A percentile compares a stretch with the other conserved stretches of the same genome.
Evolutionary conservation across 2,329 filamentous ascomycete genomes (phyloP).

Genomic region (Calonectria henricotiae): DNA sequence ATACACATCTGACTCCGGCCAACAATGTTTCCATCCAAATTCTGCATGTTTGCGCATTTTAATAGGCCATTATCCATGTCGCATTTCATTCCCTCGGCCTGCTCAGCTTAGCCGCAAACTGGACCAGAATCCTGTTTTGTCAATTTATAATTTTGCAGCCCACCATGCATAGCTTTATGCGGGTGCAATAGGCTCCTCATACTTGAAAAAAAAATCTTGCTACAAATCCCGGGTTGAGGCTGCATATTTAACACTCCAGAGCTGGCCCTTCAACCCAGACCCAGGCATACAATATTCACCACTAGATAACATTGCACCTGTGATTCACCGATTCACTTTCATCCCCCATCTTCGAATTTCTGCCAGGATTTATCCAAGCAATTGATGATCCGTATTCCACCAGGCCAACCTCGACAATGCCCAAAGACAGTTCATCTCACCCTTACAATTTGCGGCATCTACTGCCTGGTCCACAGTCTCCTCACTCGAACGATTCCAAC

Average conservation of each 20-base stretch:
- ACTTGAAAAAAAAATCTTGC: background rate
- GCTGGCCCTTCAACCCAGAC: background rate
- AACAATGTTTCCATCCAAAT: background rate
- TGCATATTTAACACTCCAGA: background rate
- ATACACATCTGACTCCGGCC: background rate
- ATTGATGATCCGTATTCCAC: background rate
- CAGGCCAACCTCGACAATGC: background rate
- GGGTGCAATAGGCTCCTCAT: background rate
- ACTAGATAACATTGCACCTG: background rate
- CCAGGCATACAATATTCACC: background rate
- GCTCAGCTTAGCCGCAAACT: slow-evolving; percentile 2
- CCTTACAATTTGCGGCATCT: slow-evolving; percentile 10
- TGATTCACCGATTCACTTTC: background rate
- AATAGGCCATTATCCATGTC: background rate
- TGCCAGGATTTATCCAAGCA: background rate
- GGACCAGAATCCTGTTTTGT: background rate
- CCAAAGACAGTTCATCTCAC: background rate
- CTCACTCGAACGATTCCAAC: background rate
- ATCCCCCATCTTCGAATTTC: background rate
- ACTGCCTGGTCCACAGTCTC: background rate
- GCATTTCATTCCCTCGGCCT: background rate
- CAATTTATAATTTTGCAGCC: background rate
- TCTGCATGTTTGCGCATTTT: background rate
- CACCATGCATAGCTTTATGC: slow-evolving; percentile 11
- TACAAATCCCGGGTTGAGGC: background rate